Conservation (phyloP, 2,329 filamentous ascomycete genomes). For the Colletotrichum coccodes region DNA sequence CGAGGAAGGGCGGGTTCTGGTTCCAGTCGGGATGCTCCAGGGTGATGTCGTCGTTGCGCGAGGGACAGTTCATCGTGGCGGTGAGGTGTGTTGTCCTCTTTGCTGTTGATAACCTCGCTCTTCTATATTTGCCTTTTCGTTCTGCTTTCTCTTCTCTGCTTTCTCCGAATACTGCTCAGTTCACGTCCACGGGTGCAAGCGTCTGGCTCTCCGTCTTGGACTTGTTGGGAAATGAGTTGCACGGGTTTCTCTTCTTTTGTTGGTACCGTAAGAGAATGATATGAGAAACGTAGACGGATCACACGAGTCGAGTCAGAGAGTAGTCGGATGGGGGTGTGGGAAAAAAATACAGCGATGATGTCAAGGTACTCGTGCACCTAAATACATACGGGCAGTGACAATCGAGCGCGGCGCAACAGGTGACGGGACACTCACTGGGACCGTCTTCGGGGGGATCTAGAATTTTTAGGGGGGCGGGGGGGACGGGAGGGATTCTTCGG, state of each 20-base stretch:
- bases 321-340: not conserved
- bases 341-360: conserved; percentile 4
- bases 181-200: not conserved
- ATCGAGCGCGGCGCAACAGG: not conserved
- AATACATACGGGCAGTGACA: not conserved
- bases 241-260: not conserved
- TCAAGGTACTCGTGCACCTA: conserved; percentile 18
- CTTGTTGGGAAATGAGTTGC: too few species aligned
- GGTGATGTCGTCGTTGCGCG: conserved; percentile 61
- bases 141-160: not conserved
- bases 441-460: conserved; percentile 22
- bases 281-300: conserved; percentile 1
- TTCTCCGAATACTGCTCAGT: not conserved
- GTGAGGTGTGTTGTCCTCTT: not conserved
- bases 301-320: not conserved
- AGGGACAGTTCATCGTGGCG: conserved; percentile 63
- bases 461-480: conserved; percentile 15
- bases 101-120: too few species aligned
- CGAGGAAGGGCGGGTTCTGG: conserved; percentile 61
- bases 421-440: not conserved
- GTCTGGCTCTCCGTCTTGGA: too few species aligned
- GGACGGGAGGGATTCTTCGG: conserved; percentile 19
- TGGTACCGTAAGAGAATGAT: not conserved
- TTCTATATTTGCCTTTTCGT: too few species aligned
- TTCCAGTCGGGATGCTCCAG: conserved; percentile 62